Evolutionary conservation across 2,329 filamentous ascomycete genomes (phyloP), one percentile per base, ranked within the genome.

Genomic region (Colletotrichum eleusines): DNA sequence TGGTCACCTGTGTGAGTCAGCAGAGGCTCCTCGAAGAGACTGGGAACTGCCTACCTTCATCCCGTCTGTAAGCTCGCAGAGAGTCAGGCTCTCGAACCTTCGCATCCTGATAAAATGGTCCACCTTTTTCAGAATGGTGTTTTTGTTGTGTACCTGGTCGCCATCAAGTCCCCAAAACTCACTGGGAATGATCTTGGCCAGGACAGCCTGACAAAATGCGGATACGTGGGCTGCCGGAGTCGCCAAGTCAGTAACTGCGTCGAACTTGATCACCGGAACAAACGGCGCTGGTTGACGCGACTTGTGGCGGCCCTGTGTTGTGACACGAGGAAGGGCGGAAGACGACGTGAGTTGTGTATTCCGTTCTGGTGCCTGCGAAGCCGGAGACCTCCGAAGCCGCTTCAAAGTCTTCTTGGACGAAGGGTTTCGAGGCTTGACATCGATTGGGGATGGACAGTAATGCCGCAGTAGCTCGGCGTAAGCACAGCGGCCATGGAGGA

Each of bases 141-240:
- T 77, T 72, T 88, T 86, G 81, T 98, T 98, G 60, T 88, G 82
- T 6, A 74, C 66, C 44, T 86, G 86, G 0, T 81, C 79, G 1
- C 85, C 78, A 1, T 86, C 88, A 23, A 78, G 74, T 0, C 95
- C 94, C 90, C 93, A 97, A 68, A 97, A 91, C 3, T 84, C 87
- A 53, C 85, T 83, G 0, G 95, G 95, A 35, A 99, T 87, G 20
- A 98, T 82, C 69, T 88, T 92, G 26, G 83, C 84, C 38, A 98
- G 77, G 0, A 91, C 90, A 3, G 94, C 92, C 76, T 92, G 92
- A 78, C 94, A 97, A 77, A 97, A 98, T 0, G 93, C 91, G 5
- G 95, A 97, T 2, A 98, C 92, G 58, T 89, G 86, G 1, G 89
- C 82, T 3, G 83, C 74, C 0, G 92, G 88, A 20, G 90, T 94